Conservation (phyloP, 2,329 filamentous ascomycete species). For the Metarhizium anisopliae region DNA sequence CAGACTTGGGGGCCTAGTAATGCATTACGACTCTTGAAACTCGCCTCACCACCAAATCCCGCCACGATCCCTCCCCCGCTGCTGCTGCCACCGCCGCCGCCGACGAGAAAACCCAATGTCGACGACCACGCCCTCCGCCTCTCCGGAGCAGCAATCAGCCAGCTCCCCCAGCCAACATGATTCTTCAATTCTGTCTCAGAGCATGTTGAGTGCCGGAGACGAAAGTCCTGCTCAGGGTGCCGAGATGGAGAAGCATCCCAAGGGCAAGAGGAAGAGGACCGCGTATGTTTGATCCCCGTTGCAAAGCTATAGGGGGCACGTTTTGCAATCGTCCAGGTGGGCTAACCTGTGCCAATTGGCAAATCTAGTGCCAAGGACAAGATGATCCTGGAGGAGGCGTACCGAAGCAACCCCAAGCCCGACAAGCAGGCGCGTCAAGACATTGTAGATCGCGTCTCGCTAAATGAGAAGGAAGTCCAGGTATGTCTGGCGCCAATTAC, state of each 20-base stretch:
- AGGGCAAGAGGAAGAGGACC: slow-evolving; percentile 54
- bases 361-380: slow-evolving; percentile 71
- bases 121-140: slow-evolving; percentile 14
- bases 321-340: background rate
- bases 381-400: slow-evolving; percentile 77
- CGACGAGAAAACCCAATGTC: slow-evolving; percentile 12
- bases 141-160: slow-evolving; percentile 15
- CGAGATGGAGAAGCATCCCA: slow-evolving; percentile 38
- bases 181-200: slow-evolving; percentile 10
- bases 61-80: background rate
- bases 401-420: slow-evolving; percentile 77
- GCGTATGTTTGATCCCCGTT: slow-evolving; percentile 37
- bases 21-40: slow-evolving; percentile 6
- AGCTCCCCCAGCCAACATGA: slow-evolving; percentile 17
- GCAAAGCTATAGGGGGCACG: background rate
- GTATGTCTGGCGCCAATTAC: slow-evolving; percentile 42
- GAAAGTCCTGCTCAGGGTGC: slow-evolving; percentile 2
- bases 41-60: slow-evolving; percentile 4
- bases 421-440: slow-evolving; percentile 80
- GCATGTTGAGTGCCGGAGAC: background rate
- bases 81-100: background rate
- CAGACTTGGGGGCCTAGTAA: slow-evolving; percentile 1
- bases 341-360: slow-evolving; percentile 14
- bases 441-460: slow-evolving; percentile 75
- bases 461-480: slow-evolving; percentile 95